These are phyloP conservation scores for Aspergillus glaucus DNA, from an alignment of 2,329 filamentous ascomycete species.

Conservation along the genomic window DNA sequence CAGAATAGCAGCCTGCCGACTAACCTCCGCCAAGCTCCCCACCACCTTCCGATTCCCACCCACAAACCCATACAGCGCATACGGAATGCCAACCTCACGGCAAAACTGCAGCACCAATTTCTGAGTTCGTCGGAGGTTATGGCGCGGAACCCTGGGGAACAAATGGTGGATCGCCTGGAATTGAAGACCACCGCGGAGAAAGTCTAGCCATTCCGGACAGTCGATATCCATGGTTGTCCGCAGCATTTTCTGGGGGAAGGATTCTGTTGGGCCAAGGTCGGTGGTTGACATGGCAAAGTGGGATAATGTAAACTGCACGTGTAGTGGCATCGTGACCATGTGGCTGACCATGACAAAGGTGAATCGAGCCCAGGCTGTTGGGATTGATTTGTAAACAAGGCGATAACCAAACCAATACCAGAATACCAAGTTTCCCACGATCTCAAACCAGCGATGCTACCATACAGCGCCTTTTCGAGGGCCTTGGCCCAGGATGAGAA, in stretches of 20 bases:
- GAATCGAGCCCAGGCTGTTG: slow-evolving; percentile 60
- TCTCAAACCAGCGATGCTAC: slow-evolving; percentile 74
- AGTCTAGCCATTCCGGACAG: slow-evolving; percentile 79
- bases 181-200: slow-evolving; percentile 77
- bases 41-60: slow-evolving; percentile 73
- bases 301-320: slow-evolving; percentile 84
- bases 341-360: slow-evolving; percentile 72
- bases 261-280: slow-evolving; percentile 72
- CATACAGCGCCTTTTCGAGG: slow-evolving; percentile 67
- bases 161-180: slow-evolving; percentile 84
- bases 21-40: slow-evolving; percentile 65
- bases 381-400: slow-evolving; percentile 64
- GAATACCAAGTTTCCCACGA: slow-evolving; percentile 68
- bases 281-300: slow-evolving; percentile 89
- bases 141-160: slow-evolving; percentile 72
- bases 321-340: slow-evolving; percentile 69
- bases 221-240: slow-evolving; percentile 90
- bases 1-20: slow-evolving; percentile 65
- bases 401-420: slow-evolving; percentile 80
- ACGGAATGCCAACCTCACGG: slow-evolving; percentile 70
- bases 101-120: slow-evolving; percentile 73
- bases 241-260: slow-evolving; percentile 81
- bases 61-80: slow-evolving; percentile 75
- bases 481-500: slow-evolving; percentile 61
- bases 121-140: slow-evolving; percentile 70